Evolutionary conservation across 768 basidiomycete species (phyloP).

Genomic region (Suillus weaverae): DNA sequence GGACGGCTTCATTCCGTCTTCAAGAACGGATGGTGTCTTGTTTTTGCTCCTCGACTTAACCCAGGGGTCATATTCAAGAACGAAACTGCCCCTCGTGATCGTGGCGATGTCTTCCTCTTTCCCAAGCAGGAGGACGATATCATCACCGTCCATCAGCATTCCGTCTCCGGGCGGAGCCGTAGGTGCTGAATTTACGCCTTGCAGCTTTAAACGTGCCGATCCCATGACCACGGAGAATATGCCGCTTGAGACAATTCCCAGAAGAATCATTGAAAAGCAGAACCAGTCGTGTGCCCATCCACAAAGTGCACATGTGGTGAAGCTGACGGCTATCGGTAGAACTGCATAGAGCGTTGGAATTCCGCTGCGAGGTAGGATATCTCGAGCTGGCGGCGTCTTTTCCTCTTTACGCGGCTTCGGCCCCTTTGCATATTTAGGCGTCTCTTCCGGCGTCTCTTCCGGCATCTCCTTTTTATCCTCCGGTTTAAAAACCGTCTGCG

Average conservation of each 20-base stretch:
- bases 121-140: conserved; percentile 17
- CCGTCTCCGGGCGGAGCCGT: conserved; percentile 33
- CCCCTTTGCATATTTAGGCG: no score
- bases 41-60: background rate
- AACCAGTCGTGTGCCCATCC: conserved; percentile 20
- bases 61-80: conserved; percentile 22
- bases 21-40: background rate
- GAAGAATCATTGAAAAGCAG: conserved; percentile 20
- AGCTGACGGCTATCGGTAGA: conserved; percentile 14
- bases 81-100: conserved; percentile 19
- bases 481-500: background rate
- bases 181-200: conserved; percentile 16
- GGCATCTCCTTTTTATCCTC: no score
- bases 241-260: conserved; percentile 22
- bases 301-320: conserved; percentile 13
- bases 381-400: background rate
- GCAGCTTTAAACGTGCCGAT: conserved; percentile 10
- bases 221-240: conserved; percentile 17
- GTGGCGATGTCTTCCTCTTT: conserved; percentile 13
- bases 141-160: conserved; percentile 10
- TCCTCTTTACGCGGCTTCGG: no score
- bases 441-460: no score
- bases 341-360: conserved; percentile 1
- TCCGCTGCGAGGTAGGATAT: background rate
- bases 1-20: background rate